Evolutionary conservation across 176 grass and related monocot genomes (phyloP), one percentile per base, ranked within the genome.

Genomic region (Paspalum vaginatum): DNA sequence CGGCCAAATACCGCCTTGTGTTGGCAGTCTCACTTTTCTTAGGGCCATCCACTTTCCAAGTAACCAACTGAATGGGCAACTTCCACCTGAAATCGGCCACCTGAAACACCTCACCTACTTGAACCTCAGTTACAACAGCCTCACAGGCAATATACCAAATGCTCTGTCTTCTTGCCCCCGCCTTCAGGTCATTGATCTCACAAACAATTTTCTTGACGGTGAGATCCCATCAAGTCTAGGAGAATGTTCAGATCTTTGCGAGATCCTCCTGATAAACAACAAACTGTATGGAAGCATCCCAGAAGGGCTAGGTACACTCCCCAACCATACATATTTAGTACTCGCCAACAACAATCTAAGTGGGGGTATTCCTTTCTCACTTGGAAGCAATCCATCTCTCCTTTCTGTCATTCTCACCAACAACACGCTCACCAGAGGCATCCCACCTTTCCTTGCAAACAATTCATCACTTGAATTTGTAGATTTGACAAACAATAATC

Each of bases 21-120:
- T 91, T 22, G 57, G 50, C 32, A 88, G 56, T 3, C 77, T 91
- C 59, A 87, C 81, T 49, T 91, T 85, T 8, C 81, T 88, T 46
- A 14, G 8, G 10, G 44, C 9, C 5, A 37, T 90, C 59, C 44
- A 85, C 65, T 70, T 91, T 4, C 20, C 72, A 0, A 8, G 42
- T 2, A 87, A 87, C 18, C 12, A 32, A 7, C 16, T 91, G 2
- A 55, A 2, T 0, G 89, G 93, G 0, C 12, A 2, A 6, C 88
- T 91, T 1, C 88, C 91, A 0, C 8, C n/a, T 3, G 82, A 91
- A 17, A 43, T 94, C 20, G 85, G 85, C 37, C 11, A 18, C 7
- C 16, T 87, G 22, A 18, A n/a, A 48, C 48, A 14, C 2, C 76
- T 75, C 2, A 11, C 18, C 5, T 76, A 81, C 13, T 43, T 88